phyloP scores from a whole-genome alignment of 371 early-diverging fungal species.

The Mortierella sp. region DNA sequence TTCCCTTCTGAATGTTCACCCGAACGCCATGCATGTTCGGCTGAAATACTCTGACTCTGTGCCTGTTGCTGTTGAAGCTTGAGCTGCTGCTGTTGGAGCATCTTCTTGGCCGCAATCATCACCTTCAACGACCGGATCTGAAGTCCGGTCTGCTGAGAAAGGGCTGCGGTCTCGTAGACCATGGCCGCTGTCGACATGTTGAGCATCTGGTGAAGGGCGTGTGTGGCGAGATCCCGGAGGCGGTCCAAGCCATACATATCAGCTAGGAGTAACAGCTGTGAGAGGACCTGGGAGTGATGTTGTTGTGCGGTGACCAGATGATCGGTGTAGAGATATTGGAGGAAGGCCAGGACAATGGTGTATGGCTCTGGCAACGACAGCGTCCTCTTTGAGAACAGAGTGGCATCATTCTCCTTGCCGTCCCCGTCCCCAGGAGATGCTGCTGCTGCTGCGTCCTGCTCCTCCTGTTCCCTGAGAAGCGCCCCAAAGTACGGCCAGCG shows the following conservation, averaged over 20 bases:
- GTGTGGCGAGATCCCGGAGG: conserved; percentile 70
- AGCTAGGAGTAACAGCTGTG: conserved; percentile 74
- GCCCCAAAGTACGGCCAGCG: conserved; percentile 79
- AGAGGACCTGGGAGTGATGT: conserved; percentile 71
- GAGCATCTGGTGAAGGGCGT: conserved; percentile 77
- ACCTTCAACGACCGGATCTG: conserved; percentile 75
- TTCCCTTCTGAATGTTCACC: conserved; percentile 27
- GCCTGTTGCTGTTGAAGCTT: conserved; percentile 60
- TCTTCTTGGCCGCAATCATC: conserved; percentile 73
- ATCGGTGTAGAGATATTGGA: conserved; percentile 83
- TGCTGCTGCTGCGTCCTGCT: conserved; percentile 29
- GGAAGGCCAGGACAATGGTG: conserved; percentile 74
- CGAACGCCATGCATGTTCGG: conserved; percentile 58
- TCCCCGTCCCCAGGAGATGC: conserved; percentile 16
- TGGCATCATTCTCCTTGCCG: conserved; percentile 28
- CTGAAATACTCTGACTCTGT: conserved; percentile 48
- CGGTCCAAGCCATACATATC: conserved; percentile 73
- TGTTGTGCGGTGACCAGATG: conserved; percentile 78
- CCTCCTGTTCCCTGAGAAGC: conserved; percentile 58
- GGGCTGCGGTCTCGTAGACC: conserved; percentile 75
- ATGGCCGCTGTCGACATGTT: conserved; percentile 78
- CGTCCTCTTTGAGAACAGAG: conserved; percentile 59
- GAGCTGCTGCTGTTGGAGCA: conserved; percentile 69
- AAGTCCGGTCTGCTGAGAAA: conserved; percentile 70
- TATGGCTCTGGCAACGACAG: conserved; percentile 73